Evolutionary conservation across 2,329 filamentous ascomycete genomes (phyloP), one percentile per base, ranked within the genome.

Genomic region (Tolypocladium ophioglossoides): DNA sequence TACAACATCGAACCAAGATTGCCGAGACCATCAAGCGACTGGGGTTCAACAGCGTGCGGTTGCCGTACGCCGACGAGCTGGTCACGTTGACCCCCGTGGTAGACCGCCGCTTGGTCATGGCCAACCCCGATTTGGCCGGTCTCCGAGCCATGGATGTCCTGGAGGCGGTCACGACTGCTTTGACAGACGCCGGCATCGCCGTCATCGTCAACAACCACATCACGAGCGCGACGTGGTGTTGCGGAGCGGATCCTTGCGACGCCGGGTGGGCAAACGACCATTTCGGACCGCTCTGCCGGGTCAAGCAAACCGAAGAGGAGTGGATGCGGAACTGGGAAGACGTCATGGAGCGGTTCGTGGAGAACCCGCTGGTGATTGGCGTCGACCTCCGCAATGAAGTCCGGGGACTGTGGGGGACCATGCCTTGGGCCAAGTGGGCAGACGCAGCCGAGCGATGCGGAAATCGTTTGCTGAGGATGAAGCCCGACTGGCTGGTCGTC

Each of bases 201-300:
- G 83, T 87, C 53, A 82, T 87, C 51, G 68, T 85, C 57, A 87
- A 87, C 71, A 82, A 87, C 67, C 85, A 87, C 67, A 87, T 87
- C 66, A 87, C 84, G 1, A 77, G 77, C 49, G 81, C 84, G 11
- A 79, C 78, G 8, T 87, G 84, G 84, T 87, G 84, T 69, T 86
- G 84, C 65, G 84, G 83, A 51, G 80, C 78, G 27, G 79, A 87
- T 63, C 82, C 83, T 1, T 87, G 84, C 68, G 84, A 88, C 65
- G 76, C 81, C 22, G 77, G 76, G 53, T 87, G 84, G 84, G 74
- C 78, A 46, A 87, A 87, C 65, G 78, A 84, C 62, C 76, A 85
- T 61, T 74, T 86, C 32, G 78, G 78, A 4, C 70, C 75, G 16
- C 61, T 86, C 39, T 87, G 84, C 67, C 76, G 77, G 35, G 71